Conservation (phyloP, 768 basidiomycete genomes). For the Podaxis sp. region DNA sequence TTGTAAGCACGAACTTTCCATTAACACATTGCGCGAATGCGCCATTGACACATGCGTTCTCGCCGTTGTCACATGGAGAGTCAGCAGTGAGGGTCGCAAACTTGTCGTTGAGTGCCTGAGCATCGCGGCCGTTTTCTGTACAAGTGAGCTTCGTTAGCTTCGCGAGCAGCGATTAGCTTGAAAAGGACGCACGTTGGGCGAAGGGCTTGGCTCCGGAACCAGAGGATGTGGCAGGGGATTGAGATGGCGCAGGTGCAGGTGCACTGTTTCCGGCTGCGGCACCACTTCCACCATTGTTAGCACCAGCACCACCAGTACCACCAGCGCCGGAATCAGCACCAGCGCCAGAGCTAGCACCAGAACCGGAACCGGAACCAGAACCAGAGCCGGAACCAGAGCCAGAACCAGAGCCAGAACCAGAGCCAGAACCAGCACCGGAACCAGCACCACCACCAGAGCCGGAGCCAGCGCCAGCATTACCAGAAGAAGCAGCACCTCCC, state of each 20-base stretch:
- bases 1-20: constrained; percentile 42
- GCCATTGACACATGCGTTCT: constrained; percentile 44
- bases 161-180: not conserved
- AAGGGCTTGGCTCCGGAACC: constrained; percentile 27
- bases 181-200: constrained; percentile 15
- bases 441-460: not conserved
- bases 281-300: not conserved
- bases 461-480: not conserved
- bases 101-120: constrained; percentile 50
- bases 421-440: not conserved
- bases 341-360: too few species aligned
- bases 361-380: too few species aligned
- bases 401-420: not conserved
- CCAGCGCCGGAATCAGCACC: not conserved
- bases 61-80: constrained; percentile 48
- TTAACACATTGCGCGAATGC: constrained; percentile 52
- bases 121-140: constrained; percentile 47
- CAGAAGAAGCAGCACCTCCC: not conserved
- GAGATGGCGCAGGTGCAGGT: constrained; percentile 12
- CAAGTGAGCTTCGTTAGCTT: not conserved
- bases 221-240: constrained; percentile 21
- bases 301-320: not conserved
- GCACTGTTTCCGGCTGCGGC: constrained; percentile 21
- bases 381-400: not conserved
- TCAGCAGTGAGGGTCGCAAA: constrained; percentile 45